phyloP scores from a whole-genome alignment of 2,329 filamentous ascomycete genomes.

The Fusarium penzigii region DNA sequence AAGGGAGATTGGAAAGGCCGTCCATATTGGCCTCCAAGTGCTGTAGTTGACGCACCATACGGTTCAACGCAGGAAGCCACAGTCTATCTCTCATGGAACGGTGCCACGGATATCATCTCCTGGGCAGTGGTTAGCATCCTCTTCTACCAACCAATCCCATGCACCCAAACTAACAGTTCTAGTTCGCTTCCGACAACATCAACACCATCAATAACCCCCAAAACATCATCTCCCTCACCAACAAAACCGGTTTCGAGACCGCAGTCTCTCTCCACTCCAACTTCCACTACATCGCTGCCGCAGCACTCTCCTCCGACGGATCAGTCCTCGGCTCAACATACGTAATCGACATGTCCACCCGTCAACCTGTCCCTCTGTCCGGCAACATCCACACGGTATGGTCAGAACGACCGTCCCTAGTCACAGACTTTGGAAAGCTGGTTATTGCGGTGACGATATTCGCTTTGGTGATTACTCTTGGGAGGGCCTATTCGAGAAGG shows the following conservation, averaged over 20 bases:
- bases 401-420: constrained; percentile 4
- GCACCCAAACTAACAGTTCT: constrained; percentile 17
- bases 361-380: constrained; percentile 24
- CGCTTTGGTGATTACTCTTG: constrained; percentile 2
- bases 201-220: constrained; percentile 21
- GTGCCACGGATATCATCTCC: constrained; percentile 30
- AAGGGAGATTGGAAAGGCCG: constrained; percentile 30
- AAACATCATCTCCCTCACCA: constrained; percentile 22
- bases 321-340: constrained; percentile 29
- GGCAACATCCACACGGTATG: constrained; percentile 22
- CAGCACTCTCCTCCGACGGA: constrained; percentile 25
- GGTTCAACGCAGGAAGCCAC: constrained; percentile 26
- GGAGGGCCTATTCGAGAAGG: constrained; percentile 12
- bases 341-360: constrained; percentile 29
- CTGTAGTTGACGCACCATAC: constrained; percentile 27
- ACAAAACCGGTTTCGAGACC: constrained; percentile 33
- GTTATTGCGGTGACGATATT: constrained; percentile 2
- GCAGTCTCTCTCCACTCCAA: constrained; percentile 15
- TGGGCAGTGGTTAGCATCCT: constrained; percentile 31
- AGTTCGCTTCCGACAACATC: constrained; percentile 27
- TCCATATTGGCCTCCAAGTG: constrained; percentile 31
- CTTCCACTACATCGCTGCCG: constrained; percentile 28
- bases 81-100: constrained; percentile 34
- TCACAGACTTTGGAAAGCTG: constrained; percentile 7
- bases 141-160: constrained; percentile 1